Percentiles rank a stretch among this genome's conserved stretches.
phyloP scores from a whole-genome alignment of 2,329 filamentous ascomycete genomes.

The Paramyrothecium sp. region DNA sequence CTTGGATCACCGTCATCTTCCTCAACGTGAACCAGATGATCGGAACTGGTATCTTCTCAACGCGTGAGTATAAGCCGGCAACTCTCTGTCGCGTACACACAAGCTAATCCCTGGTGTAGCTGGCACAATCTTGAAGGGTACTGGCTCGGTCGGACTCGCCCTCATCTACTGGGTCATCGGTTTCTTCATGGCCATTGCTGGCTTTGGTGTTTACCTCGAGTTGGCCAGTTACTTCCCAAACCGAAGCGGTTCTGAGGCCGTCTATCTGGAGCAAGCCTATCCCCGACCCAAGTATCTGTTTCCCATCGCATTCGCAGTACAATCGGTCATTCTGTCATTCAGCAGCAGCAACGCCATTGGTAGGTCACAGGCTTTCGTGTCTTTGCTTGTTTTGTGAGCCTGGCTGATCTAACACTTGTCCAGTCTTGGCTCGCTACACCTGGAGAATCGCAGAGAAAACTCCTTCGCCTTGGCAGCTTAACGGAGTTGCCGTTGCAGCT shows the following conservation, averaged over 20 bases:
- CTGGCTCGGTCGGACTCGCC: conserved; percentile 61
- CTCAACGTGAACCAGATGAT: conserved; percentile 63
- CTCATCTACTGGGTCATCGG: conserved; percentile 66
- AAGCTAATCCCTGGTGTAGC: conserved; percentile 32
- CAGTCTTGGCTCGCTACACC: conserved; percentile 45
- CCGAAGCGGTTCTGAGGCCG: conserved; percentile 64
- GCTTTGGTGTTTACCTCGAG: conserved; percentile 61
- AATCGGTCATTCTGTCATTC: conserved; percentile 63
- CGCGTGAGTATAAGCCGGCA: conserved; percentile 47
- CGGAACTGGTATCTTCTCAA: conserved; percentile 64
- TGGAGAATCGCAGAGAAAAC: conserved; percentile 52
- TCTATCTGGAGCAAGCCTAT: conserved; percentile 67
- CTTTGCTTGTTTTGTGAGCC: too few species aligned
- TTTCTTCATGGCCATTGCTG: conserved; percentile 54
- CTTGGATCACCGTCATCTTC: conserved; percentile 54
- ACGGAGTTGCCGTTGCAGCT: conserved; percentile 63
- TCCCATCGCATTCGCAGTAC: conserved; percentile 62
- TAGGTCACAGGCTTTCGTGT: background rate
- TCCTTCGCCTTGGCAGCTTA: conserved; percentile 61
- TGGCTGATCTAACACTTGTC: background rate
- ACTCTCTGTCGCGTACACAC: background rate
- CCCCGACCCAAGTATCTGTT: conserved; percentile 64
- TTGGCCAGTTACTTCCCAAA: conserved; percentile 65
- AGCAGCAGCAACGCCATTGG: conserved; percentile 62
- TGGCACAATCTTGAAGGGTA: conserved; percentile 54